Conservation (phyloP, 352 stramenopile genomes). For the Pythium volutum region DNA sequence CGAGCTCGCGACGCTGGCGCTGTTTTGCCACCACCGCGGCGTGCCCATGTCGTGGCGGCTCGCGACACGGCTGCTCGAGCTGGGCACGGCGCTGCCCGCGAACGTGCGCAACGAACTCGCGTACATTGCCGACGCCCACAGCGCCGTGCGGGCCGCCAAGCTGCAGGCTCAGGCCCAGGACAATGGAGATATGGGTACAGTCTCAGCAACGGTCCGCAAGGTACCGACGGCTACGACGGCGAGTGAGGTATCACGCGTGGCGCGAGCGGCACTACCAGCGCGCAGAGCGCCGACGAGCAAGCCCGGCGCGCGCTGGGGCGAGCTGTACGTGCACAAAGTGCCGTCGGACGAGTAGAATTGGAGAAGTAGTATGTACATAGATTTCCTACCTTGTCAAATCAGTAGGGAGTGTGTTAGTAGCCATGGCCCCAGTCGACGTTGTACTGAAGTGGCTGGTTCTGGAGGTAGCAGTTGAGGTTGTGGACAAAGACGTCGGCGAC, state of each 20-base stretch:
- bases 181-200: too few species aligned
- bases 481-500: slow-evolving; percentile 71
- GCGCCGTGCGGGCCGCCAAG: too few species aligned
- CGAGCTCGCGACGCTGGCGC: slow-evolving; percentile 46
- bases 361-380: neutral
- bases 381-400: too few species aligned
- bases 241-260: too few species aligned
- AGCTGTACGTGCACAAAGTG: slow-evolving; percentile 36
- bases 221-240: too few species aligned
- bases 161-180: too few species aligned
- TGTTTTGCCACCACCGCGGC: slow-evolving; percentile 59
- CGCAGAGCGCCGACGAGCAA: slow-evolving; percentile 3
- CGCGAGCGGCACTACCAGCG: slow-evolving; percentile 2
- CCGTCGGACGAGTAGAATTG: slow-evolving; percentile 8
- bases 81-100: slow-evolving; percentile 37
- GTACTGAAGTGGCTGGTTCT: slow-evolving; percentile 38
- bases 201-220: too few species aligned
- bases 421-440: slow-evolving; percentile 47
- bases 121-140: too few species aligned
- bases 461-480: slow-evolving; percentile 53
- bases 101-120: slow-evolving; percentile 15
- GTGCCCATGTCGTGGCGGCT: slow-evolving; percentile 38
- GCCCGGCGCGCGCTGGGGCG: slow-evolving; percentile 30
- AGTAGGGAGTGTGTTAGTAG: too few species aligned
- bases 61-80: slow-evolving; percentile 36